A percentile compares a stretch with the other conserved stretches of the same genome.
These are phyloP conservation scores for Pseudocercospora cruenta DNA, from an alignment of 2,329 filamentous ascomycete species.

Conservation along the genomic window DNA sequence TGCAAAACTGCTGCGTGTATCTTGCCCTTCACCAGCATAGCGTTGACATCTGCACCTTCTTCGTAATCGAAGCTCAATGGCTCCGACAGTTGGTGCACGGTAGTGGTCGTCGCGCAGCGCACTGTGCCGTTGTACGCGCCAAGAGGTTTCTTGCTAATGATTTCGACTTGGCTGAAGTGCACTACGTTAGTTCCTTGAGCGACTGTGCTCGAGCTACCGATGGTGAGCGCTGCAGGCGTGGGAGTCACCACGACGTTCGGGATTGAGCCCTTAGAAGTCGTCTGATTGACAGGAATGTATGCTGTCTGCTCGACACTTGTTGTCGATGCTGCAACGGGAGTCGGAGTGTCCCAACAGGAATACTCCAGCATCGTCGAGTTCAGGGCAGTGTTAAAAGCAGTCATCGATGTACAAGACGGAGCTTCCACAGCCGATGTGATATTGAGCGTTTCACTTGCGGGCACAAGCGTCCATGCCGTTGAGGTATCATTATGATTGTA, in stretches of 20 bases:
- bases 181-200: constrained; percentile 45
- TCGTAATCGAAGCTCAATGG: constrained; percentile 44
- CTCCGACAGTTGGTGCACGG: constrained; percentile 40
- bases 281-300: constrained; percentile 32
- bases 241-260: constrained; percentile 36
- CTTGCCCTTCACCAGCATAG: constrained; percentile 30
- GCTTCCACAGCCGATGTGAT: constrained; percentile 36
- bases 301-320: constrained; percentile 37
- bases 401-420: constrained; percentile 32
- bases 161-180: constrained; percentile 49
- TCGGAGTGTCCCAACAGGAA: constrained; percentile 33
- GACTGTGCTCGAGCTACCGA: constrained; percentile 29
- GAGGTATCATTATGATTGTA: constrained; percentile 32
- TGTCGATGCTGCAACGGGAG: constrained; percentile 38
- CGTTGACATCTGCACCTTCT: constrained; percentile 39
- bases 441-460: constrained; percentile 38
- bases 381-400: constrained; percentile 26
- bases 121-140: constrained; percentile 35
- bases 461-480: constrained; percentile 38
- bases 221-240: constrained; percentile 34
- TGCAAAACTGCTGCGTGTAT: constrained; percentile 41
- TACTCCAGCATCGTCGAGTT: constrained; percentile 25
- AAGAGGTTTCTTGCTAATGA: constrained; percentile 40
- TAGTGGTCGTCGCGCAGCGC: constrained; percentile 39
- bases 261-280: constrained; percentile 34